Evolutionary conservation across 768 basidiomycete species (phyloP), one percentile per base, ranked within the genome.

Genomic region (Suillus plorans): DNA sequence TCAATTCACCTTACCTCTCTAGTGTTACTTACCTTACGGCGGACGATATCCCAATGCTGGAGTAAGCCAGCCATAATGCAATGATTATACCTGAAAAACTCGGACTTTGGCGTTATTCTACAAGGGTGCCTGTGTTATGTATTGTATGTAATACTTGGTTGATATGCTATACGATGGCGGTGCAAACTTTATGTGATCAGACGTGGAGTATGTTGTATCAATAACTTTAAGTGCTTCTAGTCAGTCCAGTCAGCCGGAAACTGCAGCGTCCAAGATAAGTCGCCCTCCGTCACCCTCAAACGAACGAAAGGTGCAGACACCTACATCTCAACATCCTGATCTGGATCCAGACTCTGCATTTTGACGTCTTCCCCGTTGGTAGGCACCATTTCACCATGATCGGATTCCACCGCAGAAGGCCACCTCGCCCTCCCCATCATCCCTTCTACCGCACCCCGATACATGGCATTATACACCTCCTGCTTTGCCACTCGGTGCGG

Each of bases 401-500:
- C 56, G 18, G 37, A 39, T 9, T 39, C 22, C 22, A 22, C 16
- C 7, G 14, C 37, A 25, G 56, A 53, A 53, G 57, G 25, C 57
- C 57, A 58, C 25, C 39, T 58, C 14, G 25, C 16, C 39, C 57
- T 58, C 37, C 37, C 16, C 16, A 10, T 16, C 39, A 68, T 49
- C 70, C 65, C 53, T 64, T 72, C 61, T n/a, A 76, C 61, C 1
- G 76, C 74, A 2, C 67, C 68, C 45, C 59, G 69, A 42, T 75
- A 75, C 7, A 68, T 61, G 4, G 50, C 76, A 66, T 89, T 89
- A 20, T 80, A 73, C 3, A 66, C 73, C 20, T 74, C 77, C 72
- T 88, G 88, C 68, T 81, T 82, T 64, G 76, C 69, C 4, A 78
- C 82, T 6, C 78, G 79, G 34, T 73, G 77, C 14, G 80, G 80